Conservation (phyloP, 495 filamentous ascomycete genomes). For the Glutinoglossum americanum region DNA sequence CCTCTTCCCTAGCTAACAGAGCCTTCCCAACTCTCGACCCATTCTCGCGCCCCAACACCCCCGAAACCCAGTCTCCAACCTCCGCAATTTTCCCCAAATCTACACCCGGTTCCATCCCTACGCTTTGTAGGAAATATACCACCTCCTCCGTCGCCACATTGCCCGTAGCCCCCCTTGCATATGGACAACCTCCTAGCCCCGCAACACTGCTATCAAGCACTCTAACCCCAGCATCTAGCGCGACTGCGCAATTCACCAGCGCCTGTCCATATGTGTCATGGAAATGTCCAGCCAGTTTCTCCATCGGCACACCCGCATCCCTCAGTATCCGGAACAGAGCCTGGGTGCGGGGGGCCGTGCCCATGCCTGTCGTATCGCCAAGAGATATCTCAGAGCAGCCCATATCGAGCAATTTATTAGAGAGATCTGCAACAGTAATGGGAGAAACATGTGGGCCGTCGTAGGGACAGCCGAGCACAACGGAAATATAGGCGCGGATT, state of each 20-base stretch:
- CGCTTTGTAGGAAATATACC: slow-evolving; percentile 67
- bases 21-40: slow-evolving; percentile 64
- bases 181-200: slow-evolving; percentile 86
- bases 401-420: slow-evolving; percentile 70
- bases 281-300: slow-evolving; percentile 81
- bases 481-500: slow-evolving; percentile 85
- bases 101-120: slow-evolving; percentile 75
- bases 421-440: slow-evolving; percentile 60
- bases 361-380: slow-evolving; percentile 93
- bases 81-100: slow-evolving; percentile 62
- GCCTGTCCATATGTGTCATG: slow-evolving; percentile 96
- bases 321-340: slow-evolving; percentile 47
- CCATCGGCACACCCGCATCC: slow-evolving; percentile 52
- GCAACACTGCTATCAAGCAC: slow-evolving; percentile 80
- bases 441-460: slow-evolving; percentile 71
- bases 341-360: slow-evolving; percentile 61
- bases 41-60: slow-evolving; percentile 54
- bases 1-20: slow-evolving; percentile 30
- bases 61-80: slow-evolving; percentile 78
- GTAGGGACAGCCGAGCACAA: slow-evolving; percentile 85
- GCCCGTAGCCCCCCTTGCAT: slow-evolving; percentile 78
- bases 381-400: slow-evolving; percentile 87
- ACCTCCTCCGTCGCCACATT: slow-evolving; percentile 92
- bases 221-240: slow-evolving; percentile 69
- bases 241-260: slow-evolving; percentile 70